Conservation (phyloP, 2,329 filamentous ascomycete species). For the Fusarium newnesense region DNA sequence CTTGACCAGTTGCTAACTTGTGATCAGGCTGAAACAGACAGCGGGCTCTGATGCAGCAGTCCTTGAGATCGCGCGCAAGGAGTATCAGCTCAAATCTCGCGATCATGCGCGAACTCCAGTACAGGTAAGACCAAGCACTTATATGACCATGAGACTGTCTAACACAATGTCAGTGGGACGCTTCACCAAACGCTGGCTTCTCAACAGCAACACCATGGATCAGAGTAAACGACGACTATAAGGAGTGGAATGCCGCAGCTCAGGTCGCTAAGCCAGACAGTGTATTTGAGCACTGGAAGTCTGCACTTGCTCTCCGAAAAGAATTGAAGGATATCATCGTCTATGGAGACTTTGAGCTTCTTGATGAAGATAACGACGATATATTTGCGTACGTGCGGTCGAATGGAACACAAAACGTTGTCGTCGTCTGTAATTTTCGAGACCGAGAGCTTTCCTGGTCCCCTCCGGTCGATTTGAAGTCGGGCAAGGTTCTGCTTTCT, state of each 20-base stretch:
- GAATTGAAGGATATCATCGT: conserved; percentile 7
- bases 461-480: background rate
- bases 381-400: conserved; percentile 29
- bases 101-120: conserved; percentile 29
- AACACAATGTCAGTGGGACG: conserved; percentile 16
- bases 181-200: conserved; percentile 27
- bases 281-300: conserved; percentile 31
- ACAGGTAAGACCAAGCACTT: background rate
- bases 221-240: conserved; percentile 32
- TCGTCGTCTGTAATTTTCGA: conserved; percentile 25
- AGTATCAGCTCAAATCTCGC: conserved; percentile 30
- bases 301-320: conserved; percentile 12
- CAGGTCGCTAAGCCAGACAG: conserved; percentile 5
- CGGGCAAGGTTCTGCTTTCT: conserved; percentile 6
- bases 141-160: background rate
- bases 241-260: conserved; percentile 20
- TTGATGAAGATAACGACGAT: conserved; percentile 11
- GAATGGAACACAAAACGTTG: background rate
- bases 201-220: conserved; percentile 28
- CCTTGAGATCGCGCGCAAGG: conserved; percentile 17
- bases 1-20: background rate
- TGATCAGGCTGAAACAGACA: conserved; percentile 1
- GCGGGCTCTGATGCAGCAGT: background rate
- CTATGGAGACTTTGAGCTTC: conserved; percentile 32
- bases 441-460: conserved; percentile 8